A percentile compares a stretch with the other conserved stretches of the same genome.
These are phyloP conservation scores for Crithidia fasciculata DNA, from an alignment of 208 protist genomes.

Conservation along the genomic window DNA sequence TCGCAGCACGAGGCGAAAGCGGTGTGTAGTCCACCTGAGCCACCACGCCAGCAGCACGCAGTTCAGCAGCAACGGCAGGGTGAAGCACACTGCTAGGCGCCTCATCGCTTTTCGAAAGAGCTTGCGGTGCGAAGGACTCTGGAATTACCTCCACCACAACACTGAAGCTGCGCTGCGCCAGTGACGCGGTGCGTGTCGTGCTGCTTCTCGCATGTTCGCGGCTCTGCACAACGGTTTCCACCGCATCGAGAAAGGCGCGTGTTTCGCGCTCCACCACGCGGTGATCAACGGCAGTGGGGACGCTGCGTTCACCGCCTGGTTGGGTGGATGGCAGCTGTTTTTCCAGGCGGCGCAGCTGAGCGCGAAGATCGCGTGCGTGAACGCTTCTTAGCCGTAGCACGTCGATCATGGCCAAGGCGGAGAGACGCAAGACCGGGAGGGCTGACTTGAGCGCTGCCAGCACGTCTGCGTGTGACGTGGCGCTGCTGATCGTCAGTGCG, in stretches of 20 bases:
- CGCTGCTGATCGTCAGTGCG: conserved; percentile 17
- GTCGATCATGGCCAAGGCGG: conserved; percentile 14
- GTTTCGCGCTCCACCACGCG: background rate
- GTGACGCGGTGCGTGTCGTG: background rate
- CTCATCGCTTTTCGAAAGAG: background rate
- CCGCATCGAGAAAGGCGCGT: background rate
- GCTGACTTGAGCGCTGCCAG: background rate
- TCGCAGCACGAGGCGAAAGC: too few species aligned
- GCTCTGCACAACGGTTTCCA: background rate
- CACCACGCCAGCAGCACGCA: conserved; percentile 45
- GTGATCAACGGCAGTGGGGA: background rate
- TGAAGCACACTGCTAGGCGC: conserved; percentile 19
- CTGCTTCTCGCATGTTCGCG: too few species aligned
- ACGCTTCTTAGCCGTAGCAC: conserved; percentile 11
- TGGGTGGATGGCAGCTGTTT: conserved; percentile 1
- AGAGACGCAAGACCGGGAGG: conserved; percentile 18
- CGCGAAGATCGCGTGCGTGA: conserved; percentile 1
- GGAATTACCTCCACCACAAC: conserved; percentile 1
- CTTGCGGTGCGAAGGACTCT: background rate
- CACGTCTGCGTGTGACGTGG: conserved; percentile 20
- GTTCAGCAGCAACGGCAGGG: conserved; percentile 45
- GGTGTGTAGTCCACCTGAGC: conserved; percentile 23
- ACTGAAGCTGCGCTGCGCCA: background rate
- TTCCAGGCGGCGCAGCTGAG: conserved; percentile 4
- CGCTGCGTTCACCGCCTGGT: background rate